These are phyloP conservation scores for Oidiodendron maius DNA, from an alignment of 495 filamentous ascomycete genomes.

Conservation along the genomic window DNA sequence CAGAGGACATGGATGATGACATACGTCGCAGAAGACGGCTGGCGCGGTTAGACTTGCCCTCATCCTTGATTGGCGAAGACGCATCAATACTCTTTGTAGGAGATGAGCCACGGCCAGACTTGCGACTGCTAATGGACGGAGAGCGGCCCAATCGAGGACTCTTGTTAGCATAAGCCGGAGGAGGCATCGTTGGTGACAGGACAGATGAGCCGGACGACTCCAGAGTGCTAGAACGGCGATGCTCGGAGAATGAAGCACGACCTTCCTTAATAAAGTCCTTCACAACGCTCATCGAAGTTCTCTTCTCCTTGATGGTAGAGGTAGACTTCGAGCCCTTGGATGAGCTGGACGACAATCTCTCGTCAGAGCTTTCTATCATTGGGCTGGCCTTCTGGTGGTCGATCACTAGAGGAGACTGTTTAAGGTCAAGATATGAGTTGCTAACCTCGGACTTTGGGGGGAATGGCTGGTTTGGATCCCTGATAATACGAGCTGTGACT, in stretches of 20 bases:
- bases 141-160: conserved; percentile 5
- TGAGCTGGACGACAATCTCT: conserved; percentile 16
- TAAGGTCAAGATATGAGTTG: conserved; percentile 45
- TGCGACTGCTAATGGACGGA: conserved; percentile 19
- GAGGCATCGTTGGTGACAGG: conserved; percentile 19
- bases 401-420: conserved; percentile 66
- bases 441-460: conserved; percentile 35
- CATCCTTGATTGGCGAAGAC: conserved; percentile 23
- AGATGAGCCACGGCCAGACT: conserved; percentile 7
- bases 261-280: conserved; percentile 48
- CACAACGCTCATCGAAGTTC: conserved; percentile 45
- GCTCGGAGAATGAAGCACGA: conserved; percentile 34
- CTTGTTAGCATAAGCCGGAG: conserved; percentile 11
- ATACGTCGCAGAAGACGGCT: conserved; percentile 77
- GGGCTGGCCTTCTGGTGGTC: conserved; percentile 50
- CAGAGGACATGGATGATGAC: conserved; percentile 58
- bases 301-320: conserved; percentile 22
- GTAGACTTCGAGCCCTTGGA: conserved; percentile 17
- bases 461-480: conserved; percentile 45
- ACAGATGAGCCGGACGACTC: conserved; percentile 26
- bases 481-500: conserved; percentile 72
- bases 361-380: conserved; percentile 18
- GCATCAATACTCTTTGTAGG: conserved; percentile 12
- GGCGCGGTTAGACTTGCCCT: conserved; percentile 59
- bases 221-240: conserved; percentile 31